Evolutionary conservation across 208 protist species (phyloP).

Genomic region (Acanthamoeba polyphaga): DNA sequence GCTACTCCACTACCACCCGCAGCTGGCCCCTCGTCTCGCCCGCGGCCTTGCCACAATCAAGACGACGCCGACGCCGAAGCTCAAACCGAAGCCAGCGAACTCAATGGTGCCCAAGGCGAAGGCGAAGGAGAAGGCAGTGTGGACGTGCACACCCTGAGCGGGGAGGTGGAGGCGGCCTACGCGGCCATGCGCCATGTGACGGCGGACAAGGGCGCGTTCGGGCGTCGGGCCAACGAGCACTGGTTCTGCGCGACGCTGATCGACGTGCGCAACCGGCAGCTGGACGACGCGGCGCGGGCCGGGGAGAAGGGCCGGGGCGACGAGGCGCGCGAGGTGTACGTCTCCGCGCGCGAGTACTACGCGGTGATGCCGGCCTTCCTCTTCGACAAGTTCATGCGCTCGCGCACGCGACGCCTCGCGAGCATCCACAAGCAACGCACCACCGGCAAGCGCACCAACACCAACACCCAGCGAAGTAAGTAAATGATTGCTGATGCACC

Average conservation of each 20-base stretch:
- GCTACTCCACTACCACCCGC: constrained; percentile 7
- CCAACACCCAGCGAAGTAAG: neutral
- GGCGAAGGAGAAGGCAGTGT: neutral
- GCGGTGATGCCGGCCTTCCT: constrained; percentile 7
- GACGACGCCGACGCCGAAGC: neutral
- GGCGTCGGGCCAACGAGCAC: neutral
- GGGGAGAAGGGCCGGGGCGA: constrained; percentile 2
- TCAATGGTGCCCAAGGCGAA: neutral
- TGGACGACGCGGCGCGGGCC: neutral
- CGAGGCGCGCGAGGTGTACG: neutral
- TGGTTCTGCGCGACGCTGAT: constrained; percentile 49
- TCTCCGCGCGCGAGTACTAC: constrained; percentile 39
- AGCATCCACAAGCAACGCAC: constrained; percentile 7
- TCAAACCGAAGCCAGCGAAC: neutral
- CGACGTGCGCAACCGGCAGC: constrained; percentile 26
- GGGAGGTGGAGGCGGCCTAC: constrained; percentile 3
- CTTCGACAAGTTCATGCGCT: constrained; percentile 31
- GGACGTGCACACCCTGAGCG: neutral
- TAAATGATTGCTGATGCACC: no score
- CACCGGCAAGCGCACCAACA: neutral
- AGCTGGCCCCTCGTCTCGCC: neutral
- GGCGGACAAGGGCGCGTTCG: neutral
- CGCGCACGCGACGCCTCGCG: neutral
- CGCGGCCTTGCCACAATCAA: neutral
- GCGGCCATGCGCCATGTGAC: neutral